These are phyloP conservation scores for Tricholoma furcatifolium DNA, from an alignment of 768 basidiomycete genomes.

Conservation along the genomic window DNA sequence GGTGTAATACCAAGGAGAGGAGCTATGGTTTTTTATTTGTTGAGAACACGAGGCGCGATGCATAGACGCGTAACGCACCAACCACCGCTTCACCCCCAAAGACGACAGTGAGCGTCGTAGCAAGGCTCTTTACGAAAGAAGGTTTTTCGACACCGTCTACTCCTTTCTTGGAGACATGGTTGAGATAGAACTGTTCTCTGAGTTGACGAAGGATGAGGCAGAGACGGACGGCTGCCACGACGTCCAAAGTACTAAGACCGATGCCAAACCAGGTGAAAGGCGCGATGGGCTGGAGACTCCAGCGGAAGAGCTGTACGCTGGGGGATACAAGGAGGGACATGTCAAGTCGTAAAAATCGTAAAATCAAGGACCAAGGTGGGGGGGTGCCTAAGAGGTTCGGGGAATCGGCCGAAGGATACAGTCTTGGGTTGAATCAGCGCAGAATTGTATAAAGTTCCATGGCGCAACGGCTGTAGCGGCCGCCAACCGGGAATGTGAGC, in stretches of 20 bases:
- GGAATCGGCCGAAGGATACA: neutral
- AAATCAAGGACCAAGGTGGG: neutral
- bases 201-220: slow-evolving; percentile 70
- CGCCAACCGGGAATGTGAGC: slow-evolving; percentile 78
- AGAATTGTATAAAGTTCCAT: slow-evolving; percentile 27
- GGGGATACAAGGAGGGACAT: slow-evolving; percentile 37
- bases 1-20: slow-evolving; percentile 65
- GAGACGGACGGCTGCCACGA: slow-evolving; percentile 66
- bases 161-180: slow-evolving; percentile 43
- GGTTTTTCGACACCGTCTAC: slow-evolving; percentile 39
- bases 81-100: slow-evolving; percentile 77
- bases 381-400: neutral
- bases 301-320: slow-evolving; percentile 51
- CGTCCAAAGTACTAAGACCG: slow-evolving; percentile 59
- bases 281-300: slow-evolving; percentile 54
- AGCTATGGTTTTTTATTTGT: slow-evolving; percentile 33
- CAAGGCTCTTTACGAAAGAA: slow-evolving; percentile 57
- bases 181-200: slow-evolving; percentile 44
- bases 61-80: slow-evolving; percentile 38
- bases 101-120: slow-evolving; percentile 64
- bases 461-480: slow-evolving; percentile 81
- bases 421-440: neutral
- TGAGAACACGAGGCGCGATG: slow-evolving; percentile 1
- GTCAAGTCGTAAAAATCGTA: slow-evolving; percentile 8
- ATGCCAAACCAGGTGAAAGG: slow-evolving; percentile 70